Evolutionary conservation across 2,329 filamentous ascomycete species (phyloP).

Genomic region (Alternaria arbusti): DNA sequence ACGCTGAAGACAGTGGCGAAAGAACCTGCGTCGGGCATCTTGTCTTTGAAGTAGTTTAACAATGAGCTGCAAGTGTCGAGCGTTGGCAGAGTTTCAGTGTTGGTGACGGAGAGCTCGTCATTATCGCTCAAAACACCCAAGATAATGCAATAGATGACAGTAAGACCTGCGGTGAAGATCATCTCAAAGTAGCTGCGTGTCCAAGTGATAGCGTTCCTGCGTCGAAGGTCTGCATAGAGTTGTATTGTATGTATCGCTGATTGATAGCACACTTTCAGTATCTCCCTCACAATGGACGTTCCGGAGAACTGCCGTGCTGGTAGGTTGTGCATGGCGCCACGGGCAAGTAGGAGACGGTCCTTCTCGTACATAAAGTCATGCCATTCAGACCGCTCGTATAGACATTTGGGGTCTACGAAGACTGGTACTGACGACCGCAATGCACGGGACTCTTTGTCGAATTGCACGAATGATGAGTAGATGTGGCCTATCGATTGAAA

Average conservation of each 20-base stretch:
- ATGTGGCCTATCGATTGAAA: neutral
- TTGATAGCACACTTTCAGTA: constrained; percentile 37
- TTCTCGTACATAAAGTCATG: constrained; percentile 53
- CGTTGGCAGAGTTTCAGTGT: constrained; percentile 3
- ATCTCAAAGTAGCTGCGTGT: constrained; percentile 59
- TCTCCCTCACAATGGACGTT: constrained; percentile 9
- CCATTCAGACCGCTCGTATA: constrained; percentile 55
- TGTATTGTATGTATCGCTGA: constrained; percentile 50
- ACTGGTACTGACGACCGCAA: constrained; percentile 48
- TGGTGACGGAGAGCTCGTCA: neutral
- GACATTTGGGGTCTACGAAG: constrained; percentile 43
- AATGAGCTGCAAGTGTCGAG: constrained; percentile 25
- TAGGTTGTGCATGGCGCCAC: constrained; percentile 52
- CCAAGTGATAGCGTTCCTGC: constrained; percentile 49
- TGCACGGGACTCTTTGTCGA: constrained; percentile 44
- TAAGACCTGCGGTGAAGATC: constrained; percentile 54
- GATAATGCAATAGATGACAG: constrained; percentile 29
- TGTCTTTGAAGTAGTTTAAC: constrained; percentile 30
- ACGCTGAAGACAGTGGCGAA: constrained; percentile 37
- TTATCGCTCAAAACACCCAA: constrained; percentile 30
- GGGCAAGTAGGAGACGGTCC: constrained; percentile 51
- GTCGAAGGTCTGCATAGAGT: constrained; percentile 48
- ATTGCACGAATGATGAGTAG: constrained; percentile 5
- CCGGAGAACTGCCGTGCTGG: constrained; percentile 11
- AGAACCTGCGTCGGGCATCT: constrained; percentile 33